phyloP scores from a whole-genome alignment of 2,329 filamentous ascomycete genomes.

The Alternaria brassicicola region DNA sequence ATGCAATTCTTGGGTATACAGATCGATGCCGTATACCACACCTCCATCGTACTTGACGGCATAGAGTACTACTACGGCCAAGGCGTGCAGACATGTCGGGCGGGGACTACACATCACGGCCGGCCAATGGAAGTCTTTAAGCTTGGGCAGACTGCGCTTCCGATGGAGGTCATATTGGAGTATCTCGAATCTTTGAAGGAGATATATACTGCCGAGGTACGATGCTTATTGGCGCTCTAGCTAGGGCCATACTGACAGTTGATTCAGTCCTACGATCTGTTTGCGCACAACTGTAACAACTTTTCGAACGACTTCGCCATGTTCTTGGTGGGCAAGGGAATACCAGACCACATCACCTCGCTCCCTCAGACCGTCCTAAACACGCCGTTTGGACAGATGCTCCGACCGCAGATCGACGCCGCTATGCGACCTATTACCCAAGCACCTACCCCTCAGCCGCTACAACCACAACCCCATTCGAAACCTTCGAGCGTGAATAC shows the following conservation, averaged over 20 bases:
- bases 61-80: constrained; percentile 91
- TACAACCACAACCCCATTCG: constrained; percentile 16
- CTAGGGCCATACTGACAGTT: constrained; percentile 27
- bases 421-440: constrained; percentile 68
- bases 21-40: constrained; percentile 95
- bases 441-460: constrained; percentile 55
- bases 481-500: constrained; percentile 13
- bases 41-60: constrained; percentile 82
- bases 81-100: constrained; percentile 79
- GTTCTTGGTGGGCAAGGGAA: constrained; percentile 86
- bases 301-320: constrained; percentile 92
- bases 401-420: constrained; percentile 75
- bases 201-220: constrained; percentile 79
- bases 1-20: constrained; percentile 66
- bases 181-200: constrained; percentile 83
- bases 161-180: constrained; percentile 81
- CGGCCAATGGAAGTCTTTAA: constrained; percentile 75
- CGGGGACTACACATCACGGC: constrained; percentile 86
- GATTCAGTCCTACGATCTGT: constrained; percentile 47
- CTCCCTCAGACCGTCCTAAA: constrained; percentile 85
- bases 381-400: constrained; percentile 86
- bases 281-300: constrained; percentile 94
- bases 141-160: constrained; percentile 78
- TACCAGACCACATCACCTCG: constrained; percentile 83
- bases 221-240: not conserved